Percentiles rank a stretch among this genome's conserved stretches.
Evolutionary conservation across 331 rosid species (phyloP).

Genomic region (Malus hybrid): DNA sequence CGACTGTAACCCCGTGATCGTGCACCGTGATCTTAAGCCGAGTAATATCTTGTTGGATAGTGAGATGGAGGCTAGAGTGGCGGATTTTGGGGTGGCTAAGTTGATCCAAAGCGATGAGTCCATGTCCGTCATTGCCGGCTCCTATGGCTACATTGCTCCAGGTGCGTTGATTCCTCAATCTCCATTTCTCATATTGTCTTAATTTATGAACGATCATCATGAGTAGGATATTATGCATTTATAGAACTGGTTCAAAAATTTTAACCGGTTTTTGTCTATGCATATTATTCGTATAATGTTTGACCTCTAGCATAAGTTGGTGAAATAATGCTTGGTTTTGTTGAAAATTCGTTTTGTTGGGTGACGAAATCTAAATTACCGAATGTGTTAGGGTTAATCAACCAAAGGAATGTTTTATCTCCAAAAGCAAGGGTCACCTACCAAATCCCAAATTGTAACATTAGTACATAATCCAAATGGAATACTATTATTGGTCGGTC

Average conservation of each 20-base stretch:
- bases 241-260: too few relatives aligned
- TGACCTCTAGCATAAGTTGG: conserved; percentile 11
- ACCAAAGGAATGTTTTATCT: neutral
- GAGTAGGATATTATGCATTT: too few relatives aligned
- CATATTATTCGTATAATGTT: neutral
- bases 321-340: neutral
- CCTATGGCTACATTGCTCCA: conserved; percentile 97
- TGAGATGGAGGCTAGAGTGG: conserved; percentile 89
- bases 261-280: too few relatives aligned
- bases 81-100: conserved; percentile 94
- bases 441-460: neutral
- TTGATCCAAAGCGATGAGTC: conserved; percentile 68
- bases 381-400: neutral
- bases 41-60: conserved; percentile 73
- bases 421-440: neutral
- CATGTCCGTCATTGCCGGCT: conserved; percentile 95
- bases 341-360: conserved; percentile 8
- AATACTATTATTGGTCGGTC: neutral
- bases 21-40: conserved; percentile 86
- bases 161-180: conserved; percentile 23
- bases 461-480: neutral
- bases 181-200: neutral
- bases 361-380: neutral
- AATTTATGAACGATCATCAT: neutral
- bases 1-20: conserved; percentile 81